These are phyloP conservation scores for Pyrenula aspistea DNA, from an alignment of 495 filamentous ascomycete genomes.

Conservation along the genomic window DNA sequence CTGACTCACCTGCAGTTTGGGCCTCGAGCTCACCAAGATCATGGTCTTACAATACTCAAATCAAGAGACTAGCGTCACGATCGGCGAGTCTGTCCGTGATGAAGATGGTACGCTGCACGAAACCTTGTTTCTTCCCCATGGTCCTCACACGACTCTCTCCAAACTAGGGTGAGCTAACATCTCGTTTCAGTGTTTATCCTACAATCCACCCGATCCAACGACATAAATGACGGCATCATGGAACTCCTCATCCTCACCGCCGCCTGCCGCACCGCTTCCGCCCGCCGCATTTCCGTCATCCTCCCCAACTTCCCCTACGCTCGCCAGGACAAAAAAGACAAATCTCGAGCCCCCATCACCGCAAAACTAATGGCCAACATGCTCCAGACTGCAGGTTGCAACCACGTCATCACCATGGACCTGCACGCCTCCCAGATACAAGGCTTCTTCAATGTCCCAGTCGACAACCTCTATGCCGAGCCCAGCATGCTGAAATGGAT, in stretches of 20 bases:
- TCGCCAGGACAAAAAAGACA: constrained; percentile 99
- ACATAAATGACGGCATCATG: constrained; percentile 98
- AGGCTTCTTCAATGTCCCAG: constrained; percentile 97
- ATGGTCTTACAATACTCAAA: constrained; percentile 95
- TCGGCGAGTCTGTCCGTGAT: constrained; percentile 92
- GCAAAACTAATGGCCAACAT: constrained; percentile 96
- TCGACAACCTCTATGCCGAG: constrained; percentile 95
- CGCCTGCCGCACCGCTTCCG: constrained; percentile 94
- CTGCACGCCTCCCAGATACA: constrained; percentile 51
- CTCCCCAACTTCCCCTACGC: constrained; percentile 98
- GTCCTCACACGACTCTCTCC: constrained; percentile 1
- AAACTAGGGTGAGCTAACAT: constrained; percentile 7
- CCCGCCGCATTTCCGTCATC: constrained; percentile 80
- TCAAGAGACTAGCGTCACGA: constrained; percentile 93
- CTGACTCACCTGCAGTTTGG: constrained; percentile 44
- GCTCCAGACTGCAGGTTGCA: constrained; percentile 84
- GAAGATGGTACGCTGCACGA: constrained; percentile 63
- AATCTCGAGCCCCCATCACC: constrained; percentile 73
- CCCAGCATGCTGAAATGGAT: constrained; percentile 88
- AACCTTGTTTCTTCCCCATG: constrained; percentile 4
- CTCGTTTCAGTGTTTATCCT: constrained; percentile 71
- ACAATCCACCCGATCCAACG: constrained; percentile 87
- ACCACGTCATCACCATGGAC: constrained; percentile 86
- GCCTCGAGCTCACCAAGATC: constrained; percentile 86
- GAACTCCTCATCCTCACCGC: constrained; percentile 99